phyloP scores from a whole-genome alignment of 2,329 filamentous ascomycete genomes.

The Fusarium nisikadoi region DNA sequence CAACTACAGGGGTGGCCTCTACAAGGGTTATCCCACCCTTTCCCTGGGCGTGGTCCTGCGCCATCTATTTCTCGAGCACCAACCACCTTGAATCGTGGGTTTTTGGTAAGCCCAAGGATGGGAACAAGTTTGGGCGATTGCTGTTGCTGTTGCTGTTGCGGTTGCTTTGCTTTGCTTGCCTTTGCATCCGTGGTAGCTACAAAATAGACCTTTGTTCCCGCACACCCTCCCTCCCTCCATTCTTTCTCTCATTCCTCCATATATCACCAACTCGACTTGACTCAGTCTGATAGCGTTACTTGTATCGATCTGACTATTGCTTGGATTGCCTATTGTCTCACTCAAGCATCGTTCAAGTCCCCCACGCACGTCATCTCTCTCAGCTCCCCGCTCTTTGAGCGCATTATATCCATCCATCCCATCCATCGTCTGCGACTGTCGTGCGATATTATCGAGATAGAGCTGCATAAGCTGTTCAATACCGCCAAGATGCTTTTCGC shows the following conservation, averaged over 20 bases:
- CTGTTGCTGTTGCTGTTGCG: neutral
- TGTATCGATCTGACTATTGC: neutral
- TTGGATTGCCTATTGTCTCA: neutral
- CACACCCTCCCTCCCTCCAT: slow-evolving; percentile 17
- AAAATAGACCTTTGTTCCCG: slow-evolving; percentile 25
- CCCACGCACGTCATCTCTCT: slow-evolving; percentile 6
- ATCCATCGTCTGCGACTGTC: neutral
- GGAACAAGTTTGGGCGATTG: slow-evolving; percentile 6
- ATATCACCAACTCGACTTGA: slow-evolving; percentile 1
- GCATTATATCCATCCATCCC: neutral
- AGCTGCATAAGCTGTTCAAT: slow-evolving; percentile 3
- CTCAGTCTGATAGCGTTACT: slow-evolving; percentile 1
- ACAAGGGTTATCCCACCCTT: slow-evolving; percentile 28
- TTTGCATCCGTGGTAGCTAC: slow-evolving; percentile 16
- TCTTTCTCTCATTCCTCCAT: neutral
- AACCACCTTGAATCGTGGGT: slow-evolving; percentile 24
- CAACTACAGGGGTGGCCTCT: slow-evolving; percentile 18
- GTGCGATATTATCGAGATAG: neutral
- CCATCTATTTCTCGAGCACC: slow-evolving; percentile 35
- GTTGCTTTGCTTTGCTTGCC: neutral
- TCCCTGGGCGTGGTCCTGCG: slow-evolving; percentile 28
- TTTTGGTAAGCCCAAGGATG: slow-evolving; percentile 1
- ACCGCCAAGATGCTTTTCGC: slow-evolving; percentile 68
- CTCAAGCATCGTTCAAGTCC: slow-evolving; percentile 13
- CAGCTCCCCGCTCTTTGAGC: slow-evolving; percentile 1